phyloP scores from a whole-genome alignment of 345 rosid species.

The Syzygium aromaticum region DNA sequence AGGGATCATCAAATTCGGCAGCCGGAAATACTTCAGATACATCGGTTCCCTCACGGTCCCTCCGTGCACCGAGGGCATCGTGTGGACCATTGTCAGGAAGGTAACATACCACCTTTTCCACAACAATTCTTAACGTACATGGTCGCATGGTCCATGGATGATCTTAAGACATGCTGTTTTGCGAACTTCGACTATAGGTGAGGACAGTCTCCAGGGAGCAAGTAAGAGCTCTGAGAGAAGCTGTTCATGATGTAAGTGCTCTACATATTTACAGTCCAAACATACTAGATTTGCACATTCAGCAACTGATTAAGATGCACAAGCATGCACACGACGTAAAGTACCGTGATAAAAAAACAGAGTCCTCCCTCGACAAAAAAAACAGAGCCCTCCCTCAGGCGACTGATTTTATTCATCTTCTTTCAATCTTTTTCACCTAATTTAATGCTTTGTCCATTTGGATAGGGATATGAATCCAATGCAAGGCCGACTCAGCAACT shows the following conservation, averaged over 20 bases:
- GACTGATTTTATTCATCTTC: neutral
- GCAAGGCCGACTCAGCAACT: conserved; percentile 57
- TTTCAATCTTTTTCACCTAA: neutral
- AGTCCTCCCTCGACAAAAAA: neutral
- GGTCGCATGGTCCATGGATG: neutral
- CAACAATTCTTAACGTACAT: neutral
- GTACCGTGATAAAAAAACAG: neutral
- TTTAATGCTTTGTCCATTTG: neutral
- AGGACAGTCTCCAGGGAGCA: conserved; percentile 62
- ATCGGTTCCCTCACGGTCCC: conserved; percentile 64
- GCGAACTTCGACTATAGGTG: conserved; percentile 25
- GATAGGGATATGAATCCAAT: conserved; percentile 50
- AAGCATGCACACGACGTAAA: neutral
- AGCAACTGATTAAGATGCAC: neutral
- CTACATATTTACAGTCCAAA: neutral
- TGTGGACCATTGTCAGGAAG: conserved; percentile 55
- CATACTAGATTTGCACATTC: neutral
- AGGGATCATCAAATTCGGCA: conserved; percentile 29
- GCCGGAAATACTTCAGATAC: conserved; percentile 53
- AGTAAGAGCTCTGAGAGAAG: conserved; percentile 30
- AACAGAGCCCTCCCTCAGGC: neutral
- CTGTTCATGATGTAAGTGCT: conserved; percentile 35
- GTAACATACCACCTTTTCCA: conserved; percentile 4
- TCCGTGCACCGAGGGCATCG: conserved; percentile 68
- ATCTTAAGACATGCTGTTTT: neutral